Percentiles rank a stretch among this genome's conserved stretches.
phyloP scores from a whole-genome alignment of 805 yeast species.

The Saturnispora bothae region DNA sequence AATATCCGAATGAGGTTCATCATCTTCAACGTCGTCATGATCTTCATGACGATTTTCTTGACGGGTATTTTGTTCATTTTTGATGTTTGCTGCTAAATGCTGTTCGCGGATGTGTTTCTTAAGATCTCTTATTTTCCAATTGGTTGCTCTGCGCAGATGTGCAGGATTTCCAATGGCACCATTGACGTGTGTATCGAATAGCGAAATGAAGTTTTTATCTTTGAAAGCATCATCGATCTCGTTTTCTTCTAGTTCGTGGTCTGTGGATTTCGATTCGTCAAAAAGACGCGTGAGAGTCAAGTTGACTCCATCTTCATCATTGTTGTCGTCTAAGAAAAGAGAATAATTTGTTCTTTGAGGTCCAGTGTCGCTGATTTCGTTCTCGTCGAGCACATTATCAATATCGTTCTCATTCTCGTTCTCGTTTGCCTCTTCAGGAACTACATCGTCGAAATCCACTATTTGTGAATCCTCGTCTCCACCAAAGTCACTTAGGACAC shows the following conservation, averaged over 20 bases:
- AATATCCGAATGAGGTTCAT: conserved; percentile 4
- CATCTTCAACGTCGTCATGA: conserved; percentile 19
- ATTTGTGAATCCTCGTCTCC: too few relatives aligned
- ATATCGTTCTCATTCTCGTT: too few relatives aligned
- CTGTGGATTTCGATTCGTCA: too few relatives aligned
- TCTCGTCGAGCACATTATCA: too few relatives aligned
- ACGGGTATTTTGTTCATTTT: not conserved
- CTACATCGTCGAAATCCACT: too few relatives aligned
- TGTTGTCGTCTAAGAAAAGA: not conserved
- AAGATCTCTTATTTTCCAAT: conserved; percentile 1
- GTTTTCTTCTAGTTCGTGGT: too few relatives aligned
- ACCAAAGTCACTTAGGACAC: too few relatives aligned
- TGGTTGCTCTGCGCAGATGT: not conserved
- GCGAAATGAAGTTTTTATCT: not conserved
- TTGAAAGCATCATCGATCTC: too few relatives aligned
- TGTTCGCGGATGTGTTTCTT: not conserved
- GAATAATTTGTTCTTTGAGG: not conserved
- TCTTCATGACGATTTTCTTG: conserved; percentile 8
- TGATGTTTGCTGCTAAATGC: too few relatives aligned
- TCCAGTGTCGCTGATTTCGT: conserved; percentile 13
- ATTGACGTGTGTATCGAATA: not conserved
- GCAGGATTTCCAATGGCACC: not conserved
- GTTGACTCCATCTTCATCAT: not conserved
- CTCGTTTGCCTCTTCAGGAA: too few relatives aligned
- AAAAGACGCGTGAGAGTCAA: not conserved